Base-by-base conservation (phyloP, 805 yeast species). In the Saccharomycopsis amapae region DNA sequence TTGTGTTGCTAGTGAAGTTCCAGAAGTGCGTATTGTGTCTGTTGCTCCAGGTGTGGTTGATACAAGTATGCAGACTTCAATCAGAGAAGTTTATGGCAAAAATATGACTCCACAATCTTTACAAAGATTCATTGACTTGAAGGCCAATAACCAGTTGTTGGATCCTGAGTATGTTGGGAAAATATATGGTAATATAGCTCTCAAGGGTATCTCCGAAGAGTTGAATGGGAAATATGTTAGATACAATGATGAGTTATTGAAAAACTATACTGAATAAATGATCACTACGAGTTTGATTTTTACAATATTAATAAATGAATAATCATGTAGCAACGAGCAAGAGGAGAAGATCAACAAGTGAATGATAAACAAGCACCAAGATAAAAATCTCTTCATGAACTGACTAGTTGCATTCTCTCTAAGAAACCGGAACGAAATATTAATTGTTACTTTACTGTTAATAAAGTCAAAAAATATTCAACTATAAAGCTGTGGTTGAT, bases 31-130 rank as follows among this genome's bases (percentile, higher is more conserved):
- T 30, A 68, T 82, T 3, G 65, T 88, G 9, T 70, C 96, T 0
- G 72, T 93, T 20, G 96, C 96, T 0, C 97, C 97, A 0, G 97
- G 98, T 3, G 95, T 87, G 1, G 97, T 93, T 1, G 86, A 86
- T 59, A 90, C 98, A 1, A 68, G 68, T 18, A 90, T 93, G 97
- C 97, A 93, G 65, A 60, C 53, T 5, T 81, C 78, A 45, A 88
- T 90, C 47, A 76, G 97, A 55, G 81, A 50, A 38, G 39, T 45
- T 31, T 68, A 75, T 52, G 78, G 79, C 2, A 52, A 56, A 3
- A 66, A 67, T 23, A 89, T 89, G 96, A 67, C 72, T 0, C 64
- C 69, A 1, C 78, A 73, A 17, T 73, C 78, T 3, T 70, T 77
- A 52, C 64, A 76, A 42, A 68, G 80, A 51, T 90, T 90, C 63